A percentile compares a stretch with the other conserved stretches of the same genome.
These are phyloP conservation scores for Ustilago nuda DNA, from an alignment of 1,284 basidiomycete genomes.

Conservation along the genomic window DNA sequence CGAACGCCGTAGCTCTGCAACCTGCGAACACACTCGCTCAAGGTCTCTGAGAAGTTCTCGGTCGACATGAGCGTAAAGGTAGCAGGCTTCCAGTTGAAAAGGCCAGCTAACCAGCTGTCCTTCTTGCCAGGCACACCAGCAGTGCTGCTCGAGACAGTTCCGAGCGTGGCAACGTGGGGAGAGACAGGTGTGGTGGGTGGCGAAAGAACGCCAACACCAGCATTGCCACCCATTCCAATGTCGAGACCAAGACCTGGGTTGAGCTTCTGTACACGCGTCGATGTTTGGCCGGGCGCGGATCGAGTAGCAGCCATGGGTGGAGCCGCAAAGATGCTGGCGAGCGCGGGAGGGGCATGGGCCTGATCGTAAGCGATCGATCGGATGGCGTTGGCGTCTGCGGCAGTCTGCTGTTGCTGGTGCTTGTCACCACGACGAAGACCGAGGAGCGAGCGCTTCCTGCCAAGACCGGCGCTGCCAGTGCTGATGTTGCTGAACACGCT, in stretches of 20 bases:
- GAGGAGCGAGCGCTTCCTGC: slow-evolving; percentile 46
- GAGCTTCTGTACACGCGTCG: slow-evolving; percentile 50
- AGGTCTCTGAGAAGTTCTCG: slow-evolving; percentile 75
- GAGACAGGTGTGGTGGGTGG: slow-evolving; percentile 39
- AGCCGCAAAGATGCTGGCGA: slow-evolving; percentile 37
- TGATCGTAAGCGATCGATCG: slow-evolving; percentile 53
- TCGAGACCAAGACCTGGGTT: slow-evolving; percentile 61
- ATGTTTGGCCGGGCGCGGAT: slow-evolving; percentile 11
- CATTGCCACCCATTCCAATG: slow-evolving; percentile 24
- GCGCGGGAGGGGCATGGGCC: slow-evolving; percentile 25
- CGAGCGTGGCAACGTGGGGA: slow-evolving; percentile 18
- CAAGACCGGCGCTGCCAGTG: slow-evolving; percentile 39
- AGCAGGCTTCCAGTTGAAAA: slow-evolving; percentile 86
- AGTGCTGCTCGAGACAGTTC: slow-evolving; percentile 10
- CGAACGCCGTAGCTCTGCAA: slow-evolving; percentile 78
- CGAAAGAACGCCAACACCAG: slow-evolving; percentile 13
- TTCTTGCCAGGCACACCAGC: slow-evolving; percentile 70
- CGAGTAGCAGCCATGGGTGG: slow-evolving; percentile 9
- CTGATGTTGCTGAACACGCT: slow-evolving; percentile 56
- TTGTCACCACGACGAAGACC: slow-evolving; percentile 40
- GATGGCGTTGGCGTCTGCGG: slow-evolving; percentile 31
- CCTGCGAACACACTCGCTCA: slow-evolving; percentile 76
- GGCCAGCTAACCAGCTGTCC: slow-evolving; percentile 85
- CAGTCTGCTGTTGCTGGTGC: slow-evolving; percentile 24
- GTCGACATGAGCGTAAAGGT: slow-evolving; percentile 71